Evolutionary conservation across 371 early-diverging fungal genomes (phyloP), one percentile per base, ranked within the genome.

Genomic region (Mortierella sp.): DNA sequence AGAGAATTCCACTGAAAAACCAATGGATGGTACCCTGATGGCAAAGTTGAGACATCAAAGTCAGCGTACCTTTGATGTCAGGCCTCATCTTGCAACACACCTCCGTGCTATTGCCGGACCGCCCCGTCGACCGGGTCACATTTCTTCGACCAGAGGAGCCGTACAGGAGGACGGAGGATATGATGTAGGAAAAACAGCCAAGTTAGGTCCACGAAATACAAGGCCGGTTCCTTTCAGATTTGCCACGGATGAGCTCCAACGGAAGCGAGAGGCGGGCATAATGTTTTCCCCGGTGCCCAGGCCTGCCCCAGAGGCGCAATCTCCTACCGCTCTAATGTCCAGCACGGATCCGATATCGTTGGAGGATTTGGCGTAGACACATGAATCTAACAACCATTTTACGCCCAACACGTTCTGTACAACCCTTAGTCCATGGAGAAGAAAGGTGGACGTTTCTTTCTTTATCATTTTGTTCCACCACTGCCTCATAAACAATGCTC

Each of bases 241-340:
- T 53, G 63, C 74, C 16, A 73, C 74, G 34, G 48, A 59, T 0
- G 63, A 67, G 27, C 24, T 73, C 25, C 67, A 63, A 39, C 55
- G 60, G 28, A 62, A 47, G 34, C 55, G 68, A 27, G 58, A 46
- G 48, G 12, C 50, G 28, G 24, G 28, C 25, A 28, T 2, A 4
- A 29, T 17, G 28, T 16, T 34, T 10, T 7, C 28, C 25, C 10
- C 25, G 25, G 50, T 21, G 27, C 9, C 29, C n/a, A n/a, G n/a
- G n/a, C n/a, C n/a, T n/a, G n/a, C n/a, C n/a, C n/a, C n/a, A n/a
- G 25, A 47, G 24, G 48, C 8, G 6, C 6, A 10, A n/a, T 45
- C 45, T 19, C 6, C 45, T 6, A 6, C 45, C n/a, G 7, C 12
- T 6, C 25, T 25, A 10, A 21, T 13, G 28, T 25, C 54, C 13